Evolutionary conservation across 495 filamentous ascomycete genomes (phyloP), one percentile per base, ranked within the genome.

Genomic region (Lichina pygmaea): DNA sequence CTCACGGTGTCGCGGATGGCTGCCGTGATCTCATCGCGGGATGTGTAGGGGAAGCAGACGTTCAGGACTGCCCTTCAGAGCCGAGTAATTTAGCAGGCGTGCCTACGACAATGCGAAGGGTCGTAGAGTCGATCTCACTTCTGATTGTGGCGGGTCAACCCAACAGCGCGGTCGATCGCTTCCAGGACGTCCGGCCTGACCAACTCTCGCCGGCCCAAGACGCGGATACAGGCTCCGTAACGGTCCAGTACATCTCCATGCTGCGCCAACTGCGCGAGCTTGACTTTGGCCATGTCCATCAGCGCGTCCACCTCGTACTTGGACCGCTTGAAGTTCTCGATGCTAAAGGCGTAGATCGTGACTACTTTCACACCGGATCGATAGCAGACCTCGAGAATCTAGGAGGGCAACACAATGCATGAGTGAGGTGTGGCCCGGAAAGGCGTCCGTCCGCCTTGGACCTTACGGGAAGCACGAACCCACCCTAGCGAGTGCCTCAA

Each of bases 261-360:
- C 55, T 94, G 83, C 9, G 78, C 71, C 55, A 97, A 66, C 54
- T 97, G 89, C 16, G 73, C 68, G 11, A 97, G 67, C 63, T 93
- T 94, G 47, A 86, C 71, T 62, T 92, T 92, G 34, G 86, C 86
- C 67, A 97, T 91, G 51, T 93, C 81, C 89, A 97, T 97, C 44
- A 97, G 63, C 12, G 81, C 84, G 58, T 93, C 85, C 33, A 97
- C 91, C 58, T 97, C 89, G 61, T 93, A 86, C 57, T 85, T 86
- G n/a, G 84, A 86, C 6, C 89, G 73, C 58, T 95, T 93, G 66
- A 94, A 97, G 62, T 97, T 97, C 60, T 95, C 89, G 57, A 95
- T 92, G 53, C 81, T 89, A 66, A 97, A 97, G 6, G 89, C 89
- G 60, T 95, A 97, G 45, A 97, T 81, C 0, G 89, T 94, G 11